Base-by-base conservation (phyloP, 306 rosid genomes). In the Prunus mongolica region DNA sequence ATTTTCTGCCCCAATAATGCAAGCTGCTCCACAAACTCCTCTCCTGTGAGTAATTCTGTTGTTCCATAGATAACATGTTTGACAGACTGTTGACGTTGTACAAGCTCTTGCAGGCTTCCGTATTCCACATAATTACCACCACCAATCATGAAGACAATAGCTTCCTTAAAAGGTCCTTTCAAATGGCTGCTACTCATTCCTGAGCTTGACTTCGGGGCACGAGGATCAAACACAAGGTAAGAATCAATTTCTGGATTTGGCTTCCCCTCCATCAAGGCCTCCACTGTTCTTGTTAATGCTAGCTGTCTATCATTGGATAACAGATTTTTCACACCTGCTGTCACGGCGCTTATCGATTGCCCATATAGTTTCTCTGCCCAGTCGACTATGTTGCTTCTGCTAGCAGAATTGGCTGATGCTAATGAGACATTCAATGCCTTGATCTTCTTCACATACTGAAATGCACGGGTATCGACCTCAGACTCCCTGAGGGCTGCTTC, bases 281-380 rank as follows among this genome's bases (percentile, higher is more conserved):
- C 99, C 76, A 95, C 97, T 12, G 97, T 89, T 82, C 97, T 92
- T 13, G 97, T 91, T 84, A 95, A 81, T 15, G 97, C 99, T 20
- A 95, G 90, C 81, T 95, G 99, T 83, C 97, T 84, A 77, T 95
- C 97, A 60, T 80, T 90, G 30, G 99, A 95, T 67, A 95, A 81
- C 30, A 95, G 89, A 82, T 92, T 95, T 80, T 92, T 95, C 72
- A 95, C 93, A 77, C 99, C 99, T 41, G 99, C 99, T 18, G 99
- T 92, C 85, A 95, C 97, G 3, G 91, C 97, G 44, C 97, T 88
- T 60, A 93, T 88, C 54, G 98, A 93, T 78, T 93, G 98, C 47
- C 98, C 97, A 64, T 95, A 95, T 50, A 95, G 89, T 78, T 90
- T 95, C 84, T 95, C 99, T 4, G 99, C 99, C 99, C 99, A 95